These are phyloP conservation scores for Hanseniaspora taiwanica DNA, from an alignment of 805 yeast genomes.

Conservation along the genomic window DNA sequence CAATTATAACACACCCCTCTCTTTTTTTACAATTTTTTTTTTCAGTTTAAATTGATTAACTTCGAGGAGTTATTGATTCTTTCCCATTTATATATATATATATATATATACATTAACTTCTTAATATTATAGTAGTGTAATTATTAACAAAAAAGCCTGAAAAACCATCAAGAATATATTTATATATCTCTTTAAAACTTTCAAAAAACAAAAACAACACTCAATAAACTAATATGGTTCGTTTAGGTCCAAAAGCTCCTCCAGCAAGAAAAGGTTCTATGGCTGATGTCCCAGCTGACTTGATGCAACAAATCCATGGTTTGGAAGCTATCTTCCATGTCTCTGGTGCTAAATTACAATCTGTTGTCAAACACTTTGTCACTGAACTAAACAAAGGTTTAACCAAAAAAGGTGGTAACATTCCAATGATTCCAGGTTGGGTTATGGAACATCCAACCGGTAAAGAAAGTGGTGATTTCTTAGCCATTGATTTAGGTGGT, in stretches of 20 bases:
- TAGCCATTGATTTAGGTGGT: conserved; percentile 96
- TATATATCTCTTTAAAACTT: too few relatives aligned
- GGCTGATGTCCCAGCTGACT: conserved; percentile 53
- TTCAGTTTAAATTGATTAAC: too few relatives aligned
- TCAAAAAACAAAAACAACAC: neutral
- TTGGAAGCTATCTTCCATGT: conserved; percentile 54
- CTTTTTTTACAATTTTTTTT: too few relatives aligned
- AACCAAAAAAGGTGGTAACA: conserved; percentile 62
- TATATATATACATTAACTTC: too few relatives aligned
- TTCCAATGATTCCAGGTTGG: conserved; percentile 98
- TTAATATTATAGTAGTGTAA: too few relatives aligned
- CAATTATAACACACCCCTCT: too few relatives aligned
- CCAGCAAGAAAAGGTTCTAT: conserved; percentile 62
- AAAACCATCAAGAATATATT: too few relatives aligned
- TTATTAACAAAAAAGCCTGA: too few relatives aligned
- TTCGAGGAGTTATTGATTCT: too few relatives aligned
- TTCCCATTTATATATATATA: too few relatives aligned
- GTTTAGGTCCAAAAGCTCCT: conserved; percentile 72
- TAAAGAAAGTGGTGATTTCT: conserved; percentile 72
- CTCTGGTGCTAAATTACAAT: conserved; percentile 41
- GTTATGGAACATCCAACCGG: conserved; percentile 91
- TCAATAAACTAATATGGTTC: conserved; percentile 42
- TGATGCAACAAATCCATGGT: conserved; percentile 42
- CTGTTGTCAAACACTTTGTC: conserved; percentile 64
- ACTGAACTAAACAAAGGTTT: conserved; percentile 73